Evolutionary conservation across 2,329 filamentous ascomycete species (phyloP), one percentile per base, ranked within the genome.

Genomic region (Hypoxylon sp.): DNA sequence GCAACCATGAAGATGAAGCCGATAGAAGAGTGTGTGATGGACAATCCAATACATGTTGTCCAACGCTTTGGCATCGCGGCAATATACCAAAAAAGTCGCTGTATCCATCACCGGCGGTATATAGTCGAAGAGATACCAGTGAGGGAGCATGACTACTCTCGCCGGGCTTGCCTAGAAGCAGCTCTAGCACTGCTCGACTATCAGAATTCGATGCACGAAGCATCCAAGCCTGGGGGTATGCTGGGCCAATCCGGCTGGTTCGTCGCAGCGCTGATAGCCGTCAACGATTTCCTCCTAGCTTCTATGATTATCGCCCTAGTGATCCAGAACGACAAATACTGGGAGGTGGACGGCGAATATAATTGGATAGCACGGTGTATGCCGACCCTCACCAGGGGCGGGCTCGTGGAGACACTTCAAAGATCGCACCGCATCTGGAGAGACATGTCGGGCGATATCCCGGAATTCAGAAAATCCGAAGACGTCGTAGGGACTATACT

Each of bases 261-360:
- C 70, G 75, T 89, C 19, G 85, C 84, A 2, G 86, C 85, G 0
- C 77, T 90, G 9, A 52, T 67, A 3, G 83, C 85, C 10, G 82
- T 87, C 56, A 87, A 89, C 55, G 88, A 91, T 73, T 90, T 87
- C 55, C 78, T 91, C 56, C 81, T 90, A 2, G 87, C 88, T 0
- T 84, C 86, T 60, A 88, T 89, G 83, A 82, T 90, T 13, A 73
- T 91, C 2, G 90, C 86, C 67, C 78, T 90, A 17, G 77, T 84
- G 17, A 74, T 84, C 23, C 82, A 83, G 68, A 83, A 81, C 72
- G 79, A 81, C 19, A 75, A 75, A 41, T 83, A 82, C 64, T 73
- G 75, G 36, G 80, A 83, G 6, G 73, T 70, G 14, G 79, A 77
- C 3, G 76, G 73, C 10, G 73, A 76, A 13, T 60, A 62, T 32